These are phyloP conservation scores for Leishmania lainsoni DNA, from an alignment of 208 protist genomes.

Conservation along the genomic window DNA sequence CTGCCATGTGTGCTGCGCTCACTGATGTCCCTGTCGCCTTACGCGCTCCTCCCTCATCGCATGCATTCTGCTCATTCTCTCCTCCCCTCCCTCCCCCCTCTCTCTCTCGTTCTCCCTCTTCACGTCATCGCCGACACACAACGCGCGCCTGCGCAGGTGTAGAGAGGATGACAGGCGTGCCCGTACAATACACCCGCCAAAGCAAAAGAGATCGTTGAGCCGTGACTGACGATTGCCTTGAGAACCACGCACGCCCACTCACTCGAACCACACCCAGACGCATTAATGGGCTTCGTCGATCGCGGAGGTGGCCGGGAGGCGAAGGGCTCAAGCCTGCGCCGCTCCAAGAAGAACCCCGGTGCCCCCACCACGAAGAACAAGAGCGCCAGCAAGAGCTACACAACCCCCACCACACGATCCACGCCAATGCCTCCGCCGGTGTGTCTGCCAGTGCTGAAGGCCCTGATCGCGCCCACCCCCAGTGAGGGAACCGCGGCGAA, in stretches of 20 bases:
- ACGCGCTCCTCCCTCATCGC: not conserved
- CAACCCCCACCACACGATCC: slow-evolving; percentile 27
- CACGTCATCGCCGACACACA: not conserved
- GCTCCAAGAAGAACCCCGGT: slow-evolving; percentile 83
- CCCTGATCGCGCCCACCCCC: slow-evolving; percentile 10
- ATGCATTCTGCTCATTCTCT: not conserved
- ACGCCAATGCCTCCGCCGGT: slow-evolving; percentile 30
- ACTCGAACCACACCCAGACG: slow-evolving; percentile 10
- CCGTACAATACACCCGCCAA: too few relatives aligned
- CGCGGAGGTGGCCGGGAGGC: slow-evolving; percentile 79
- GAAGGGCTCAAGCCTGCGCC: slow-evolving; percentile 75
- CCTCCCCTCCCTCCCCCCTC: not conserved
- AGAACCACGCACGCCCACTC: not conserved
- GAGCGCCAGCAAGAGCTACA: slow-evolving; percentile 30
- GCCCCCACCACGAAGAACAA: slow-evolving; percentile 54
- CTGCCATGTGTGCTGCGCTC: too few relatives aligned
- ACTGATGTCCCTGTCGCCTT: too few relatives aligned
- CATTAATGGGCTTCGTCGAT: slow-evolving; percentile 83
- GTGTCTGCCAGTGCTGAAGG: slow-evolving; percentile 2
- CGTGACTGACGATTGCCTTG: not conserved
- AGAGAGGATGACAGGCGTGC: too few relatives aligned
- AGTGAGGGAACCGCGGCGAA: not conserved
- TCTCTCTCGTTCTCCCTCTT: not conserved
- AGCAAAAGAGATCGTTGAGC: not conserved
- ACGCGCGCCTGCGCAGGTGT: not conserved